phyloP scores from a whole-genome alignment of 179 eudicot species.

The Pouteria campechiana region DNA sequence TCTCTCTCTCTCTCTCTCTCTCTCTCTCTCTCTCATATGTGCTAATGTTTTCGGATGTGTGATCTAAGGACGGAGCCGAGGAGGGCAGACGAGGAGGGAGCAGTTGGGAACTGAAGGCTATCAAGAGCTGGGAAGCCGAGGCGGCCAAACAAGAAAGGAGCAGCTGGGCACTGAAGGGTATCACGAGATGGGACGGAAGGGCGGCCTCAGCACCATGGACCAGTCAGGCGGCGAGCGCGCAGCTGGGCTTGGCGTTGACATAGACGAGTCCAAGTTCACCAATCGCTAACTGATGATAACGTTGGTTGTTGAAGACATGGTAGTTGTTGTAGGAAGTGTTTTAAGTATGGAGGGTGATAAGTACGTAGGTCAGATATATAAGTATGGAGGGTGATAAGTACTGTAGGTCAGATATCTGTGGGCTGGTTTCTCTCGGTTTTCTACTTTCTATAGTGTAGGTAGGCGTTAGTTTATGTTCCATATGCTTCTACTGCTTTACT shows the following conservation, averaged over 20 bases:
- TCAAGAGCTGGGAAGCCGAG: conserved; percentile 23
- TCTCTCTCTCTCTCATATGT: no score
- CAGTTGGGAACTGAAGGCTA: not conserved
- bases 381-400: no score
- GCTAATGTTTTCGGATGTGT: no score
- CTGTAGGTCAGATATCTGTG: conserved; percentile 27
- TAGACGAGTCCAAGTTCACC: conserved; percentile 42
- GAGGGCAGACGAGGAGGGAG: not conserved
- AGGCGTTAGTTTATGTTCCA: no score
- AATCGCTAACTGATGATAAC: conserved; percentile 32
- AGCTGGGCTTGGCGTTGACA: conserved; percentile 37
- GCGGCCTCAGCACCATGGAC: conserved; percentile 44
- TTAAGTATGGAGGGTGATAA: no score
- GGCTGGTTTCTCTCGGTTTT: no score
- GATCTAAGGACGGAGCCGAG: not conserved
- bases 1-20: no score
- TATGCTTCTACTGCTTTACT: no score
- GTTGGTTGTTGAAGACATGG: no score
- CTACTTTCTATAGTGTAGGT: no score
- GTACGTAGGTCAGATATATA: no score
- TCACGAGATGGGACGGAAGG: conserved; percentile 55
- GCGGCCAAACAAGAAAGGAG: conserved; percentile 34
- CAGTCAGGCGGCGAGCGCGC: conserved; percentile 41
- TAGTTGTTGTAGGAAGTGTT: no score
- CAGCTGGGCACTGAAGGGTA: conserved; percentile 45